Evolutionary conservation across 108 stramenopile species (phyloP).

Genomic region (Mediolabrus comicus): DNA sequence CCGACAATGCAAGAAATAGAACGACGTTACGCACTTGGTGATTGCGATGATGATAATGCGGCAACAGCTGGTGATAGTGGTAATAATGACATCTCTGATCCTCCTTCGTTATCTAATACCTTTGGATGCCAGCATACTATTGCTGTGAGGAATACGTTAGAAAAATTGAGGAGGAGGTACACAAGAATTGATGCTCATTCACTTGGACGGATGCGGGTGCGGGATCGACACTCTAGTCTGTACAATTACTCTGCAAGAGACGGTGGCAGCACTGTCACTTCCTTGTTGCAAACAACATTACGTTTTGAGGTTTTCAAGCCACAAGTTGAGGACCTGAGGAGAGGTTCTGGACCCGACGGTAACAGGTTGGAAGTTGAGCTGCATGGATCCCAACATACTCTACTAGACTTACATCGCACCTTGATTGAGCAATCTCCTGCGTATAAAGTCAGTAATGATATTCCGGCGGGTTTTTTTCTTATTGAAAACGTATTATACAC

Average conservation of each 20-base stretch:
- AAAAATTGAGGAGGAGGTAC: constrained; percentile 18
- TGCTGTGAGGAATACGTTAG: constrained; percentile 42
- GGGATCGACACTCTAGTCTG: constrained; percentile 67
- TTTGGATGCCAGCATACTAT: constrained; percentile 51
- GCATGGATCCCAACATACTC: constrained; percentile 58
- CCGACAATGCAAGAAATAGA: constrained; percentile 57
- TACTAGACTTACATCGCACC: constrained; percentile 70
- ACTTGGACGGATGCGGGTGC: constrained; percentile 53
- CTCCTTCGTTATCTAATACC: neutral
- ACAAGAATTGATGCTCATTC: constrained; percentile 56
- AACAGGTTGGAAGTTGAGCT: constrained; percentile 75
- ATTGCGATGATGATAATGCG: neutral
- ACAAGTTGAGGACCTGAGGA: constrained; percentile 45
- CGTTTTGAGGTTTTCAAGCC: constrained; percentile 64
- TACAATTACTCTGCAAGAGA: neutral
- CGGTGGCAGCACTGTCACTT: neutral
- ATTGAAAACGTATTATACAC: constrained; percentile 77
- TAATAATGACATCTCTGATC: constrained; percentile 2
- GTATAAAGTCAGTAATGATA: neutral
- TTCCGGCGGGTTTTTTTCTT: constrained; percentile 63
- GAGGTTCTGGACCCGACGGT: constrained; percentile 43
- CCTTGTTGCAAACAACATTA: constrained; percentile 36
- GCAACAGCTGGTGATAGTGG: neutral
- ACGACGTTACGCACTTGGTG: constrained; percentile 15
- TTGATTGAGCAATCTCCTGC: constrained; percentile 47